These are phyloP conservation scores for Cordyceps militaris DNA, from an alignment of 2,329 filamentous ascomycete species.

Conservation along the genomic window DNA sequence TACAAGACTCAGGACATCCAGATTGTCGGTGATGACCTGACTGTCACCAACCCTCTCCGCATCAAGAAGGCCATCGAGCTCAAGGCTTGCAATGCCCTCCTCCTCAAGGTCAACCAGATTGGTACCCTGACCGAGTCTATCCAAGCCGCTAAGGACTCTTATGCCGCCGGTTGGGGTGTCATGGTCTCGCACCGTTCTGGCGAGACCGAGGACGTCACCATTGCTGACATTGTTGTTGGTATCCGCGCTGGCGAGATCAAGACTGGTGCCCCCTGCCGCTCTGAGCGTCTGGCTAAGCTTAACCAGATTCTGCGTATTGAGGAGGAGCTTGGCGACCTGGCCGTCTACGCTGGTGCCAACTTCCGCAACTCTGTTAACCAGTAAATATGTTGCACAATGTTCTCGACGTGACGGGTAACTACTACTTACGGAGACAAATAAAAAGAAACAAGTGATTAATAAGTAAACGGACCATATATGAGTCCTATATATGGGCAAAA, in stretches of 20 bases:
- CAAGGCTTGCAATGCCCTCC: constrained; percentile 96
- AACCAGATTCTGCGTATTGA: constrained; percentile 99
- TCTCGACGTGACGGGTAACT: no score
- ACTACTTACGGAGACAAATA: not conserved
- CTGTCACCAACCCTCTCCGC: constrained; percentile 95
- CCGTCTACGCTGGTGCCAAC: constrained; percentile 82
- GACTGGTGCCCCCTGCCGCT: constrained; percentile 92
- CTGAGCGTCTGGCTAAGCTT: constrained; percentile 97
- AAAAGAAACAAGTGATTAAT: not conserved
- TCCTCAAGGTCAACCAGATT: constrained; percentile 99
- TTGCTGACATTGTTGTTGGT: constrained; percentile 95
- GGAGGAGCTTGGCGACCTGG: constrained; percentile 92
- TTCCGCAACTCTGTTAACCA: constrained; percentile 90
- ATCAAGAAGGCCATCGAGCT: constrained; percentile 99
- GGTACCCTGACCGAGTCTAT: constrained; percentile 98
- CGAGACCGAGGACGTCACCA: constrained; percentile 99
- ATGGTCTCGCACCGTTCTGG: constrained; percentile 99
- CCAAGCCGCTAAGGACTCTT: constrained; percentile 98
- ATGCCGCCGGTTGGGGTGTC: constrained; percentile 92
- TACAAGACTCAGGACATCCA: constrained; percentile 98
- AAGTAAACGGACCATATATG: not conserved
- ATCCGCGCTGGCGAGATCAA: constrained; percentile 97
- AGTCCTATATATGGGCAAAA: not conserved
- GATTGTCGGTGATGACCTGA: constrained; percentile 97
- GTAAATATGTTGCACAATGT: constrained; percentile 52